Percentiles rank a stretch among this genome's conserved stretches.
Evolutionary conservation across 148 eudicot genomes (phyloP).

Genomic region (Amaranthus cruentus): DNA sequence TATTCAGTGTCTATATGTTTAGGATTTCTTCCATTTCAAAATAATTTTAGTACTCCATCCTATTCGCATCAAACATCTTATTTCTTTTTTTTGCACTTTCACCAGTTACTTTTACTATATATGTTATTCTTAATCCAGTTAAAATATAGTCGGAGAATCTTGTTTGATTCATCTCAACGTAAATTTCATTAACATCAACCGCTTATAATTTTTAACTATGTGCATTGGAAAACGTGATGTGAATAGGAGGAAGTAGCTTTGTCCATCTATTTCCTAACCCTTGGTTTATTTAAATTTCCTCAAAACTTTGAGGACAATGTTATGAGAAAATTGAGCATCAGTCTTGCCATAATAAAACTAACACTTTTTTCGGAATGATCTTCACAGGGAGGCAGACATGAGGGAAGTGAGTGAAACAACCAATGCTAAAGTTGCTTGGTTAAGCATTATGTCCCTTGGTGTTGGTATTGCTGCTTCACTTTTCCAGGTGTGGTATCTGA

Average conservation of each 20-base stretch:
- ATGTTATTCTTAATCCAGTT: no score
- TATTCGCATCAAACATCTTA: no score
- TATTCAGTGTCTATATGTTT: no score
- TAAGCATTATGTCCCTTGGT: slow-evolving; percentile 56
- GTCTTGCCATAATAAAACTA: background rate
- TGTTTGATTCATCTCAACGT: no score
- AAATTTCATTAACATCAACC: no score
- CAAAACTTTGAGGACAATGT: background rate
- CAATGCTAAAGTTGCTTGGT: slow-evolving; percentile 62
- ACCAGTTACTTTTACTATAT: no score
- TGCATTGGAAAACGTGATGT: no score
- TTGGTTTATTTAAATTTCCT: background rate
- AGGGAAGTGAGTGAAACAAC: slow-evolving; percentile 66
- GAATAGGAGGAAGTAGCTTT: background rate
- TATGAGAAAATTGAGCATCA: slow-evolving; percentile 3
- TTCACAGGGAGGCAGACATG: slow-evolving; percentile 67
- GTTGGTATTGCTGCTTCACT: slow-evolving; percentile 50
- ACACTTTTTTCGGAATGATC: background rate
- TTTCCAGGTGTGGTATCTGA: slow-evolving; percentile 56
- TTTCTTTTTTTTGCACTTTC: no score
- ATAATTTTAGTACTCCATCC: no score
- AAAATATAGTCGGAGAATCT: no score
- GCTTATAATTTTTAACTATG: background rate
- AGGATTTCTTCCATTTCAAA: no score
- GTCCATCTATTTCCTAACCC: background rate